Evolutionary conservation across 345 rosid species (phyloP).

Genomic region (Theobroma cacao): DNA sequence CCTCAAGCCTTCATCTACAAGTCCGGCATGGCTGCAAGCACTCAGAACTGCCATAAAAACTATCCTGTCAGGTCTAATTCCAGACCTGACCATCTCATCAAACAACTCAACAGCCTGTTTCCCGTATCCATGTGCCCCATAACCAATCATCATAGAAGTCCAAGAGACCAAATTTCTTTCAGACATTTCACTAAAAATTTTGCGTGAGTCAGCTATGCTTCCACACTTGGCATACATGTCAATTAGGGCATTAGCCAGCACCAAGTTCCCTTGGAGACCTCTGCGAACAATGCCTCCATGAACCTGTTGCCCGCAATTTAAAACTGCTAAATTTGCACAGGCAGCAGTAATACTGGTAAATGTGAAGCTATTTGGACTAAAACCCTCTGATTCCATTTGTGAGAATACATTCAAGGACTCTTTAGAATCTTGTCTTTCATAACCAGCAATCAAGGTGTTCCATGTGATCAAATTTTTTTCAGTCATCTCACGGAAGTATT

Average conservation of each 20-base stretch:
- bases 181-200: constrained; percentile 48
- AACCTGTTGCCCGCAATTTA: constrained; percentile 75
- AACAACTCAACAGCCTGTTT: constrained; percentile 66
- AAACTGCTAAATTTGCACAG: constrained; percentile 63
- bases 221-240: constrained; percentile 98
- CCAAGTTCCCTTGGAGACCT: constrained; percentile 55
- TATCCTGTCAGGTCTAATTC: constrained; percentile 68
- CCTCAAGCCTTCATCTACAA: constrained; percentile 75
- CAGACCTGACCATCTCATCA: constrained; percentile 72
- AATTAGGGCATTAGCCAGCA: constrained; percentile 65
- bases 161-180: constrained; percentile 68
- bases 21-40: constrained; percentile 88
- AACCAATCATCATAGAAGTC: constrained; percentile 97
- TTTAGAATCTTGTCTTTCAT: constrained; percentile 51
- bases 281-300: constrained; percentile 64
- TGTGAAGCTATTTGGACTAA: constrained; percentile 74
- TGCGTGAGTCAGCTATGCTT: constrained; percentile 47
- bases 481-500: constrained; percentile 63
- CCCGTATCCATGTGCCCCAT: constrained; percentile 79
- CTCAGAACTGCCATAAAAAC: constrained; percentile 85
- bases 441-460: constrained; percentile 83
- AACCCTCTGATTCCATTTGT: constrained; percentile 57
- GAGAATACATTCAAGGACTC: constrained; percentile 60
- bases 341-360: constrained; percentile 75
- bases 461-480: constrained; percentile 72